These are phyloP conservation scores for Teratosphaeria epicoccoides DNA, from an alignment of 2,329 filamentous ascomycete genomes.

Conservation along the genomic window DNA sequence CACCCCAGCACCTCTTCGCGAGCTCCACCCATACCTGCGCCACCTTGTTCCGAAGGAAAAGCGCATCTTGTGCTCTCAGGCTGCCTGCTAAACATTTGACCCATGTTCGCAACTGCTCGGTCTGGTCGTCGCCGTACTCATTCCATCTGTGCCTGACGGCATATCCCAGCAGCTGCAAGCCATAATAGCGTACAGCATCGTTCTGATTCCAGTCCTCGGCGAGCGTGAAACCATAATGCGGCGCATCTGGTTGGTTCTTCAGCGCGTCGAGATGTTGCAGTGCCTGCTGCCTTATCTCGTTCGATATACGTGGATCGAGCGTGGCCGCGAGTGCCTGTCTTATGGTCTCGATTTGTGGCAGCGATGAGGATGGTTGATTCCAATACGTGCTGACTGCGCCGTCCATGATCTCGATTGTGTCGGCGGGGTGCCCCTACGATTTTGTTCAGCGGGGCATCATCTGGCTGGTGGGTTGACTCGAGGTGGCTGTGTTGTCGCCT, in stretches of 20 bases:
- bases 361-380: neutral
- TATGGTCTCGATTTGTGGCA: conserved; percentile 50
- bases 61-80: conserved; percentile 60
- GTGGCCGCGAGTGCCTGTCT: conserved; percentile 78
- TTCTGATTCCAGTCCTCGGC: conserved; percentile 65
- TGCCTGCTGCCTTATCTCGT: conserved; percentile 71
- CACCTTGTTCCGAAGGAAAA: conserved; percentile 84
- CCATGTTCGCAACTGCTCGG: conserved; percentile 59
- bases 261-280: conserved; percentile 76
- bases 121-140: conserved; percentile 59
- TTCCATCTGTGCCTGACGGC: conserved; percentile 78
- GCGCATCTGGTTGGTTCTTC: conserved; percentile 68
- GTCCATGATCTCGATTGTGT: neutral
- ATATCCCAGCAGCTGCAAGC: conserved; percentile 81
- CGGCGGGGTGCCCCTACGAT: neutral
- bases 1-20: conserved; percentile 76
- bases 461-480: neutral
- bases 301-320: conserved; percentile 70
- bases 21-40: conserved; percentile 91
- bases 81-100: conserved; percentile 67
- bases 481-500: neutral
- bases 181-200: conserved; percentile 82
- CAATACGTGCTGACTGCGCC: conserved; percentile 5
- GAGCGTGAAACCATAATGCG: conserved; percentile 73
- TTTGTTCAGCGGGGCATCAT: neutral